Evolutionary conservation across 805 yeast genomes (phyloP).

Genomic region (Yueomyces sp.): DNA sequence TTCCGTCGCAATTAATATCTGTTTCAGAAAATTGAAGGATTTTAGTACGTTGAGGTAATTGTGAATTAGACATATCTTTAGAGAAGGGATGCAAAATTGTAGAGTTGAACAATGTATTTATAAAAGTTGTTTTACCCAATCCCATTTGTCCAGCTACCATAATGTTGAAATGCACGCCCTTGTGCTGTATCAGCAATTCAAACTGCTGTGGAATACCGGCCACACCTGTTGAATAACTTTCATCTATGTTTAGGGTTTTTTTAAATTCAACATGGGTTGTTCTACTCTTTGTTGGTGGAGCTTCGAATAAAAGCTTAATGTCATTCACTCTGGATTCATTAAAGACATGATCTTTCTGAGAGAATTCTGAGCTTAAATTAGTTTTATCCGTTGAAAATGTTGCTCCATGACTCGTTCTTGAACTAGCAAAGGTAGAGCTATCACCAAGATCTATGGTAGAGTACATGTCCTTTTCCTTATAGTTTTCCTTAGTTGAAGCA

Average conservation of each 20-base stretch:
- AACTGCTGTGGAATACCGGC: constrained; percentile 19
- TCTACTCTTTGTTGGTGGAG: not conserved
- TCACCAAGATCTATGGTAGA: not conserved
- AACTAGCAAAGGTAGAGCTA: not conserved
- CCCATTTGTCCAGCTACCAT: constrained; percentile 85
- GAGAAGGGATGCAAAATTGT: constrained; percentile 1
- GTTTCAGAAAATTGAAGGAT: constrained; percentile 23
- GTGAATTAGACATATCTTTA: not conserved
- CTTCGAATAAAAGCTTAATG: not conserved
- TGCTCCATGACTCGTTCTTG: not conserved
- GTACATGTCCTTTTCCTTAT: not conserved
- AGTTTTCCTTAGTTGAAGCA: not conserved
- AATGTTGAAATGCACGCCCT: constrained; percentile 65
- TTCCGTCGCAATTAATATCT: constrained; percentile 46
- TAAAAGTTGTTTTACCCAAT: constrained; percentile 67
- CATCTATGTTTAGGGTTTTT: not conserved
- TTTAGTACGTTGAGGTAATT: not conserved
- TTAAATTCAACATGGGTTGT: not conserved
- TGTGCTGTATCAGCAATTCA: constrained; percentile 25
- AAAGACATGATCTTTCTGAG: not conserved
- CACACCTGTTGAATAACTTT: constrained; percentile 14
- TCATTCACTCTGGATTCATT: not conserved
- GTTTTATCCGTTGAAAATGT: constrained; percentile 1
- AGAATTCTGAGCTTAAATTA: not conserved
- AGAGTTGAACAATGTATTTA: constrained; percentile 65